Base-by-base conservation (phyloP, 495 filamentous ascomycete species). In the Penicillium ochrochloron region DNA sequence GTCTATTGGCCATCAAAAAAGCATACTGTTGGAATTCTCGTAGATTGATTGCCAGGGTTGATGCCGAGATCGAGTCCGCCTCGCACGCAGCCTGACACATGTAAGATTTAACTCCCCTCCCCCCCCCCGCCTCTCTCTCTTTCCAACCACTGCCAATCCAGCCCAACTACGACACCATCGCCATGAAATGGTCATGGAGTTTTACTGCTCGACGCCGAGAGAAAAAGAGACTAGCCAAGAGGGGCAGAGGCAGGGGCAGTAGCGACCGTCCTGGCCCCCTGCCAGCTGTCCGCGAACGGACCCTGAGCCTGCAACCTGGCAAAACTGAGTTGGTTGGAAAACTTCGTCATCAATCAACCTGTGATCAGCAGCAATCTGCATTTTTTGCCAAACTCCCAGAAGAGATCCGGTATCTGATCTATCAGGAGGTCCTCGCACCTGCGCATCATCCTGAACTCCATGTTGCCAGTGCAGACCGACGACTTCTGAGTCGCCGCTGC, bases 321-420 rank as follows among this genome's bases (percentile, higher is more conserved):
- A 39, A 39, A 5, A 39, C 10, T 10, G 35, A 15, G 7, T 12
- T 39, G 11, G 11, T 15, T 4, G 10, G 12, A 39, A 39, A 39
- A 4, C 0, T 1, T 46, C 42, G 19, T 46, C 42, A 46, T 46
- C 42, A 46, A 19, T 21, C 10, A 39, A 39, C 35, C 19, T 46
- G 17, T 5, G 17, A n/a, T 46, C 42, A 46, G 19, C n/a, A 46
- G 17, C 42, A 46, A 46, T 46, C 42, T n/a, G 5, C 5, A 19
- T 46, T 46, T 10, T 46, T 46, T 21, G 19, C 42, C 42, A 46
- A 46, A 21, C n/a, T 46, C 19, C 42, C 42, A 19, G 1, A 19
- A 46, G 42, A 46, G 42, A 46, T 46, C 17, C 42, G 42, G 42
- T 21, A 19, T 46, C 42, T n/a, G 42, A 46, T 46, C 19, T 46